These are phyloP conservation scores for Candolleomyces aberdarensis DNA, from an alignment of 768 basidiomycete genomes.

Conservation along the genomic window DNA sequence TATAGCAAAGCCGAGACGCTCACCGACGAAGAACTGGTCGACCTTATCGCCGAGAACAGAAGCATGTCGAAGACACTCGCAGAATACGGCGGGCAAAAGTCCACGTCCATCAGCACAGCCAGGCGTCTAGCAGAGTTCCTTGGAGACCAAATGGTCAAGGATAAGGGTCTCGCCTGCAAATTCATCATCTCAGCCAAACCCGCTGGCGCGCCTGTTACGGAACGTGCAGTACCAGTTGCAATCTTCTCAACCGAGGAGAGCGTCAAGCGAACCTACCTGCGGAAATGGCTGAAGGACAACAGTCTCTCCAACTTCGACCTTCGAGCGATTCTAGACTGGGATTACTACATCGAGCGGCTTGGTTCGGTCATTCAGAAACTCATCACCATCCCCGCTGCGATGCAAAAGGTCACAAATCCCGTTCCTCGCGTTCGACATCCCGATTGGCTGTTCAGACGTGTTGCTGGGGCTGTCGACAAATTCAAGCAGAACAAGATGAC, in stretches of 20 bases:
- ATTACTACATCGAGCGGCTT: conserved; percentile 95
- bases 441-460: conserved; percentile 93
- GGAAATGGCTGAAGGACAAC: conserved; percentile 96
- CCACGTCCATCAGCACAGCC: conserved; percentile 97
- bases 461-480: conserved; percentile 87
- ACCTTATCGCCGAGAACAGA: conserved; percentile 96
- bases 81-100: conserved; percentile 95
- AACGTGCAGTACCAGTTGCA: conserved; percentile 93
- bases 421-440: conserved; percentile 95
- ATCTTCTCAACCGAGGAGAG: conserved; percentile 96
- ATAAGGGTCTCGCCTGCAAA: conserved; percentile 97
- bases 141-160: conserved; percentile 98
- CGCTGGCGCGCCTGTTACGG: conserved; percentile 90
- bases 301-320: conserved; percentile 84
- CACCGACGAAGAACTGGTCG: conserved; percentile 89
- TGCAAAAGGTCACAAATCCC: conserved; percentile 96
- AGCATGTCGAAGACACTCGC: conserved; percentile 97
- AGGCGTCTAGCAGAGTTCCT: conserved; percentile 93
- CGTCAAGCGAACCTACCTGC: conserved; percentile 85
- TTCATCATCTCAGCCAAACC: conserved; percentile 98
- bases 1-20: conserved; percentile 84
- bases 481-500: conserved; percentile 98
- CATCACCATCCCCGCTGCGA: conserved; percentile 97
- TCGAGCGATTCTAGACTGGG: conserved; percentile 94
- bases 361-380: conserved; percentile 98